Percentiles rank a stretch among this genome's conserved stretches.
Evolutionary conservation across 2,329 filamentous ascomycete genomes (phyloP).

Genomic region (Ilyonectria robusta): DNA sequence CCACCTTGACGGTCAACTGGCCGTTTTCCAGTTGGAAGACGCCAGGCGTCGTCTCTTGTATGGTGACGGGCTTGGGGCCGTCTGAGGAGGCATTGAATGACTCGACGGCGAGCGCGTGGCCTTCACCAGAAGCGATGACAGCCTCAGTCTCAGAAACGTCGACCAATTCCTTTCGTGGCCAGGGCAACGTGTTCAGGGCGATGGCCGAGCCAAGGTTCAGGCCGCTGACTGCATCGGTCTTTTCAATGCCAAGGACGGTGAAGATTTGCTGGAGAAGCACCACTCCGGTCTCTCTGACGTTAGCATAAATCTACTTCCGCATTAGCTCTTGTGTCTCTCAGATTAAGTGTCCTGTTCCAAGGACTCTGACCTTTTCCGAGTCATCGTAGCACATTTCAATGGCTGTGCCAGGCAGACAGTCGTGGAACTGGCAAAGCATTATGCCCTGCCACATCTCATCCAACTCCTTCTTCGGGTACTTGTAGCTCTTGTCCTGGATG

Average conservation of each 20-base stretch:
- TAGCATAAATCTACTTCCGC: slow-evolving; percentile 76
- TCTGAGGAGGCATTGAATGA: slow-evolving; percentile 61
- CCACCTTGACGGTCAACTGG: slow-evolving; percentile 80
- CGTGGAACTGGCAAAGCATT: slow-evolving; percentile 96
- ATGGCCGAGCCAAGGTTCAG: slow-evolving; percentile 63
- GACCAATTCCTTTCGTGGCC: slow-evolving; percentile 83
- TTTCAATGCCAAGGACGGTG: slow-evolving; percentile 70
- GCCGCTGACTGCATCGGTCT: slow-evolving; percentile 11
- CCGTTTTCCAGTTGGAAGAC: slow-evolving; percentile 86
- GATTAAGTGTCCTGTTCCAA: slow-evolving; percentile 38
- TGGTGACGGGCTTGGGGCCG: slow-evolving; percentile 63
- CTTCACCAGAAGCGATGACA: slow-evolving; percentile 70
- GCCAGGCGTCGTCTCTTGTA: slow-evolving; percentile 67
- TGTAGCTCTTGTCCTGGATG: slow-evolving; percentile 79
- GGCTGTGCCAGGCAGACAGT: slow-evolving; percentile 93
- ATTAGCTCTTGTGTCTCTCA: slow-evolving; percentile 19
- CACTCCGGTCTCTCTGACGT: slow-evolving; percentile 84
- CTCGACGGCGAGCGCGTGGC: slow-evolving; percentile 66
- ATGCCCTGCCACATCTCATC: slow-evolving; percentile 96
- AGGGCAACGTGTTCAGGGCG: slow-evolving; percentile 89
- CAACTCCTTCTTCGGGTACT: slow-evolving; percentile 94
- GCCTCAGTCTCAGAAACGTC: slow-evolving; percentile 68
- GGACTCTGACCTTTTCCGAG: slow-evolving; percentile 76
- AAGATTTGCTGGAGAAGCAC: slow-evolving; percentile 80
- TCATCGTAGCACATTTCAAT: slow-evolving; percentile 99